Evolutionary conservation across 306 rosid species (phyloP).

Genomic region (Cicer cuneatum): DNA sequence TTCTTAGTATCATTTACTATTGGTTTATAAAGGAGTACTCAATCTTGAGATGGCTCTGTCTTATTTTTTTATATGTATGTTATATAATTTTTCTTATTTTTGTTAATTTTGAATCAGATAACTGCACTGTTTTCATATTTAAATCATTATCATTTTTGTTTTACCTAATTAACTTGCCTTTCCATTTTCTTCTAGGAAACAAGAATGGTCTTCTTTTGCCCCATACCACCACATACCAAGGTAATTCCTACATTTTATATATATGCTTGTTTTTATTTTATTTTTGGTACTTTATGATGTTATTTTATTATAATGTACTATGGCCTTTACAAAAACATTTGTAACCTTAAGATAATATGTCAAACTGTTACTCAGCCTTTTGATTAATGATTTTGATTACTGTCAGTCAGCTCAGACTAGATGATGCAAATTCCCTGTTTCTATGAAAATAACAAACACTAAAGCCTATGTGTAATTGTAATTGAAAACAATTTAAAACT

Average conservation of each 20-base stretch:
- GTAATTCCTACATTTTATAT: constrained; percentile 43
- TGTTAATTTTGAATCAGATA: not conserved
- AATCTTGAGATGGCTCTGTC: constrained; percentile 13
- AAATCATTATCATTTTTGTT: constrained; percentile 5
- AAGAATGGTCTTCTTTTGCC: constrained; percentile 97
- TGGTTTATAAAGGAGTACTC: constrained; percentile 4
- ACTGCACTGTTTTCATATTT: not conserved
- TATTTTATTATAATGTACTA: constrained; percentile 28
- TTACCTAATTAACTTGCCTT: constrained; percentile 19
- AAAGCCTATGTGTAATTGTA: not conserved
- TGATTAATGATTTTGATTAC: constrained; percentile 3
- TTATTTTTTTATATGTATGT: not conserved
- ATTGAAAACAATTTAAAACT: not conserved
- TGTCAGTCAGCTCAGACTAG: no score
- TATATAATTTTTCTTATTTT: not conserved
- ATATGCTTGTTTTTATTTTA: constrained; percentile 23
- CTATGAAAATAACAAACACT: not conserved
- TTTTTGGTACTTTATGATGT: not conserved
- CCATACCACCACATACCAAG: constrained; percentile 93
- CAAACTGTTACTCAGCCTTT: not conserved
- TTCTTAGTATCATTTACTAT: not conserved
- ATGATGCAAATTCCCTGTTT: not conserved
- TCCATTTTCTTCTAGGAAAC: constrained; percentile 63
- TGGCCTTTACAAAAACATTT: constrained; percentile 20
- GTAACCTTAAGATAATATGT: not conserved